A percentile compares a stretch with the other conserved stretches of the same genome.
These are phyloP conservation scores for Thymus quinquecostatus DNA, from an alignment of 257 asterid species.

Conservation along the genomic window DNA sequence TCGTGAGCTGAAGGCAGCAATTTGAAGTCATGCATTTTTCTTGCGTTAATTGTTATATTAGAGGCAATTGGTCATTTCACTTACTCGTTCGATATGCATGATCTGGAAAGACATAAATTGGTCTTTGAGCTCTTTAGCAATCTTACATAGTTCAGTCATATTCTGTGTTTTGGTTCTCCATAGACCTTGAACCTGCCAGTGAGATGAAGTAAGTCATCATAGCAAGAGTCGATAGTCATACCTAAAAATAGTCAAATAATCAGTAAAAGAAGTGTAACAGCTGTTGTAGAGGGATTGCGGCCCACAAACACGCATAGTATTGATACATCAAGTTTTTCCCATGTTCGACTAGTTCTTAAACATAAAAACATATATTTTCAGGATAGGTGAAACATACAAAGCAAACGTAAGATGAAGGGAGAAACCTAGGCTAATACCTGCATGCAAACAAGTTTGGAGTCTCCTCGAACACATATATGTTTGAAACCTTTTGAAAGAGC, in stretches of 20 bases:
- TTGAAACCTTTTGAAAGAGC: constrained; percentile 88
- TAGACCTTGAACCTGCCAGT: constrained; percentile 78
- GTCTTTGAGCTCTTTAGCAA: constrained; percentile 85
- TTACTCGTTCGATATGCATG: constrained; percentile 77
- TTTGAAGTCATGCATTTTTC: background rate
- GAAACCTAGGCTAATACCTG: constrained; percentile 58
- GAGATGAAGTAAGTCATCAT: constrained; percentile 19
- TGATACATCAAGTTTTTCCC: background rate
- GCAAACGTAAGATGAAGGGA: constrained; percentile 16
- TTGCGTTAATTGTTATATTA: background rate
- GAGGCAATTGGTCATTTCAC: constrained; percentile 34
- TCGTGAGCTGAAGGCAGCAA: background rate
- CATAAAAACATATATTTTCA: background rate
- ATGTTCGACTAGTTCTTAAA: background rate
- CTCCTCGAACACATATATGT: constrained; percentile 86
- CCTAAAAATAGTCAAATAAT: background rate
- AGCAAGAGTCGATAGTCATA: constrained; percentile 3
- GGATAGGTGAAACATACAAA: background rate
- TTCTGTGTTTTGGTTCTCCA: constrained; percentile 92
- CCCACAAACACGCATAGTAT: background rate
- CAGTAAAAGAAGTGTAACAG: background rate
- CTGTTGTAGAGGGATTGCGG: constrained; percentile 3
- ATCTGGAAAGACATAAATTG: constrained; percentile 79
- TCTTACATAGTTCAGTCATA: constrained; percentile 94
- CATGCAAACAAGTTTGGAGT: constrained; percentile 99